Base-by-base conservation (phyloP, 257 asterid species). In the Nicotiana knightiana region DNA sequence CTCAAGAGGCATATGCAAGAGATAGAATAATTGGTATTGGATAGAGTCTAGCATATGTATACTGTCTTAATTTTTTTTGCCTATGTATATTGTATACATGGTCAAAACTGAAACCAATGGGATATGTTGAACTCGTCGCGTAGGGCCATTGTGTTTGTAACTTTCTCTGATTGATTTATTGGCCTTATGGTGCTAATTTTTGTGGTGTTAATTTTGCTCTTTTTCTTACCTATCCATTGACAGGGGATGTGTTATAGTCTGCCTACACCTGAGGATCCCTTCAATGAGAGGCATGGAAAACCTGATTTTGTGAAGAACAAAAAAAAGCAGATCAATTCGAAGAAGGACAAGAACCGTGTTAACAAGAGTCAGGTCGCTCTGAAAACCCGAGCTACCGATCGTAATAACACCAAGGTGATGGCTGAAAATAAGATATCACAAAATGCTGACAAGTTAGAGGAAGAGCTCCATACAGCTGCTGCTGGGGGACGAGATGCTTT, bases 201-300 rank as follows among this genome's bases (percentile, higher is more conserved):
- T 6, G 1, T 71, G 53, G 39, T 18, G 21, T 67, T 82, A 35
- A 73, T 51, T 48, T 68, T 61, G 33, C 62, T 53, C 65, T 71
- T 85, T 58, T 75, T 76, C 16, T 39, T 70, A 30, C 58, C 33
- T 79, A 58, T 78, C 48, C 75, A 54, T 85, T 73, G 81, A 77
- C 90, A 96, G 98, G 96, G 99, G 17, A 96, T 96, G 99, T 96
- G 98, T 86, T 96, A 84, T 87, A 94, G 93, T 87, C 92, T 96
- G 82, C 99, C 98, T 61, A 89, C 96, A 7, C 86, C 85, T 6
- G 98, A 92, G 79, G 93, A 96, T 85, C 98, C 99, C 39, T 94
- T 85, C 85, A 96, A 94, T 81, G 98, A 96, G 24, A 86, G 81
- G 76, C 83, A 65, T 66, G 92, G 90, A 30, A 89, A 88, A 80